These are phyloP conservation scores for Xylaria multiplex DNA, from an alignment of 2,329 filamentous ascomycete species.

Conservation along the genomic window DNA sequence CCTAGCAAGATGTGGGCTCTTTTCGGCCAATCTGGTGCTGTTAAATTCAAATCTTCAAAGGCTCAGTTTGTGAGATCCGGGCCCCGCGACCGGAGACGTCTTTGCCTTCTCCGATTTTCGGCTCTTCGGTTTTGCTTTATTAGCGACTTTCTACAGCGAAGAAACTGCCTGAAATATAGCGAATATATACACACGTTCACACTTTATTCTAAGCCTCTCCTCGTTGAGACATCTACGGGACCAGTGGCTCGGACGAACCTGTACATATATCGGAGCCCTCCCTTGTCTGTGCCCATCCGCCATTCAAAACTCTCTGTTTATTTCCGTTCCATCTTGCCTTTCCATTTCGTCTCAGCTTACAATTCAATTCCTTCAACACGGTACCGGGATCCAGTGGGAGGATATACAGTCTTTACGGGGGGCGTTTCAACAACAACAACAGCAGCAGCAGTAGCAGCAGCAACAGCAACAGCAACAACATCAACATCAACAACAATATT, in stretches of 20 bases:
- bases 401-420: constrained; percentile 1
- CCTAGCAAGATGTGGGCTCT: too few relatives aligned
- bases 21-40: too few relatives aligned
- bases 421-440: constrained; percentile 19
- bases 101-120: constrained; percentile 46
- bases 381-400: background rate
- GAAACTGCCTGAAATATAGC: constrained; percentile 6
- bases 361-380: background rate
- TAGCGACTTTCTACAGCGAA: constrained; percentile 13
- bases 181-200: constrained; percentile 12
- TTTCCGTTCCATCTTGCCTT: background rate
- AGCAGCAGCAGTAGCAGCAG: too few relatives aligned
- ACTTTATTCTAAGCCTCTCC: background rate
- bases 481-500: background rate
- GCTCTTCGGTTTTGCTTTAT: constrained; percentile 32
- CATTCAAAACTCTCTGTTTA: background rate
- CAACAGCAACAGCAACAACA: constrained; percentile 3
- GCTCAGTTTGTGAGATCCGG: constrained; percentile 16
- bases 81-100: constrained; percentile 46
- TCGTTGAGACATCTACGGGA: constrained; percentile 7
- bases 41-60: constrained; percentile 41
- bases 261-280: constrained; percentile 22
- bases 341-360: background rate
- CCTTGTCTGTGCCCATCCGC: constrained; percentile 10
- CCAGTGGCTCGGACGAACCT: background rate